Percentiles rank a stretch among this genome's conserved stretches.
Conservation (phyloP, 1,284 basidiomycete species). For the Sanguinoderma infundibulare region DNA sequence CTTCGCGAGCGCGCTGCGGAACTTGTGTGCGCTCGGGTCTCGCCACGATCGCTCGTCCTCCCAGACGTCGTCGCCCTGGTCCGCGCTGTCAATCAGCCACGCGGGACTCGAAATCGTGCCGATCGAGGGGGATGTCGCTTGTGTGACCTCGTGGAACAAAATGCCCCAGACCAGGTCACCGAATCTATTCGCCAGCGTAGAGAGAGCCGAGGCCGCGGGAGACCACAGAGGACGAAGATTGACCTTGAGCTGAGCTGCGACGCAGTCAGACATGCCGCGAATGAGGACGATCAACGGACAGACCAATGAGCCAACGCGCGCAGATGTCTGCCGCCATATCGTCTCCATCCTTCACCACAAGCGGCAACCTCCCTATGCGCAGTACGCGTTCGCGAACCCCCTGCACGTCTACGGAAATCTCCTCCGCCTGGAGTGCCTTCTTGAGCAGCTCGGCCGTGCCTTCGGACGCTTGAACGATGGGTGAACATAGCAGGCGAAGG, state of each 20-base stretch:
- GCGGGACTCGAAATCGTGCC: conserved; percentile 23
- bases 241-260: conserved; percentile 86
- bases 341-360: conserved; percentile 57
- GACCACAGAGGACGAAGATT: conserved; percentile 89
- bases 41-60: conserved; percentile 78
- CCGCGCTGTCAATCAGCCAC: conserved; percentile 29
- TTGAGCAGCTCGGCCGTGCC: conserved; percentile 63
- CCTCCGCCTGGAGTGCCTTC: conserved; percentile 74
- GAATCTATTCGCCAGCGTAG: conserved; percentile 59
- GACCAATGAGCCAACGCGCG: conserved; percentile 69
- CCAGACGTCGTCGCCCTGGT: conserved; percentile 47
- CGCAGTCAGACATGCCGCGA: conserved; percentile 7
- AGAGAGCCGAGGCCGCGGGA: conserved; percentile 76
- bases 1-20: conserved; percentile 47
- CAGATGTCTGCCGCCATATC: conserved; percentile 58
- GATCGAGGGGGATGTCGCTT: conserved; percentile 24
- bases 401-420: conserved; percentile 73
- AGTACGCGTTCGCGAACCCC: conserved; percentile 85
- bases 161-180: conserved; percentile 76
- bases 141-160: conserved; percentile 66
- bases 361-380: conserved; percentile 65
- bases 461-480: conserved; percentile 43
- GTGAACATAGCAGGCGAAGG: conserved; percentile 58
- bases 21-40: conserved; percentile 71
- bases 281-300: conserved; percentile 8